phyloP scores from a whole-genome alignment of 2,329 filamentous ascomycete genomes.

The Colletotrichum acutatum region DNA sequence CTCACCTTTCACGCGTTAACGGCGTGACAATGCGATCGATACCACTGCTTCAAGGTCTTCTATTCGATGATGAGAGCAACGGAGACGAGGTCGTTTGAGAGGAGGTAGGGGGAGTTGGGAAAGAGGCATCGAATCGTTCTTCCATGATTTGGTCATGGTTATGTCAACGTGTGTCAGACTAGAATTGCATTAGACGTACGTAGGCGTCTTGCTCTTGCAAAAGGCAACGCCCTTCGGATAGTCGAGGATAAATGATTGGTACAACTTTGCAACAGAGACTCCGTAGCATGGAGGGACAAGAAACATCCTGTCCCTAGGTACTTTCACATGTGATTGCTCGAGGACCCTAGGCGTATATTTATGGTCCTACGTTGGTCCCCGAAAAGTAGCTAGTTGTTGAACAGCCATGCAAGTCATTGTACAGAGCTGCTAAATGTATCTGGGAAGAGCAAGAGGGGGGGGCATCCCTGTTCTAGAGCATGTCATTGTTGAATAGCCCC shows the following conservation, averaged over 20 bases:
- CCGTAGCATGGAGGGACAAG: background rate
- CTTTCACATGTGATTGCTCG: background rate
- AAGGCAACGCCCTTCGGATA: slow-evolving; percentile 5
- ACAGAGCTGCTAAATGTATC: no score
- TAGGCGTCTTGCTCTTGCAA: background rate
- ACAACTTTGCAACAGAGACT: background rate
- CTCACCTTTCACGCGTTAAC: slow-evolving; percentile 18
- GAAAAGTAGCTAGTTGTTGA: background rate
- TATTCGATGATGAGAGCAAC: slow-evolving; percentile 32
- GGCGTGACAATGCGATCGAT: slow-evolving; percentile 22
- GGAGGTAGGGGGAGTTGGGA: background rate
- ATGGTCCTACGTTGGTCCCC: background rate
- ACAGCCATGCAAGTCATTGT: background rate
- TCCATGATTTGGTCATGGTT: background rate
- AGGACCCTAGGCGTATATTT: background rate
- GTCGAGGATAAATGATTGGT: background rate
- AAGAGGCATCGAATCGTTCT: background rate
- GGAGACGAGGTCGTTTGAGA: slow-evolving; percentile 26
- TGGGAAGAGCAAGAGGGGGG: no score
- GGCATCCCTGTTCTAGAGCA: background rate
- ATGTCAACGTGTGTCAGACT: slow-evolving; percentile 4
- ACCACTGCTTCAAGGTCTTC: slow-evolving; percentile 21
- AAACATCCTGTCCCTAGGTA: background rate
- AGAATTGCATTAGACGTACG: slow-evolving; percentile 32
- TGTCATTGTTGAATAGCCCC: background rate